Evolutionary conservation across 192 early-diverging fungal genomes (phyloP), one percentile per base, ranked within the genome.

Genomic region (Coemansia sp.): DNA sequence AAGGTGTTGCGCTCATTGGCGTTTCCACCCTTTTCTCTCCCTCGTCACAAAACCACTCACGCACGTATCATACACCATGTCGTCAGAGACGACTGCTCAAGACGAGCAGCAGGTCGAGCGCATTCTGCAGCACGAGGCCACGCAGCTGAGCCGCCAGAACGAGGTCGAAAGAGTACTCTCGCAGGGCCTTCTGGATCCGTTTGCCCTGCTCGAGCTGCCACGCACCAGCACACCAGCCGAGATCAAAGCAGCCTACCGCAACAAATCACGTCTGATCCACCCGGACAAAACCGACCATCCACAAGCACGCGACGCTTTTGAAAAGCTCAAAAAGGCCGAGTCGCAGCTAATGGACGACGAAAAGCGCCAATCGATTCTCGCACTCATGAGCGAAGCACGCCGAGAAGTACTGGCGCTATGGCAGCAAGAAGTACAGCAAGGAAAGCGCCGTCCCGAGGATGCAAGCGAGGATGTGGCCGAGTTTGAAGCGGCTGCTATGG

Each of bases 251-350:
- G 71, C 71, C n/a, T 73, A 73, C 34, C 55, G 71, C 18, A 43
- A 25, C 17, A 67, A 62, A 24, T 73, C 71, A 2, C 71, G 58
- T 7, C 55, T 66, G 6, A 73, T 73, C 8, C 71, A 73, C 39
- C 71, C 71, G 3, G 71, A 73, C 44, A 73, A 73, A 28, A 58
- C 71, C 0, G 47, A 33, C 8, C 71, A 73, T 13, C 39, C 24
- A 4, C 52, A 61, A 4, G 71, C 71, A 5, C 71, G 63, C n/a
- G 49, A 66, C 9, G 71, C 71, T 3, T 73, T 73, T 19, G 71
- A 73, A 38, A 39, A 46, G 26, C 55, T 73, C 19, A 73, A 73
- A 36, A 33, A 23, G 17, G 71, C 71, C 13, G 63, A 66, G 29
- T 24, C 64, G 3, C 60, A 67, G 35, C 46, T 73, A 25, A 73